These are phyloP conservation scores for Xylariomycetidae sp. DNA, from an alignment of 2,329 filamentous ascomycete species.

Conservation along the genomic window DNA sequence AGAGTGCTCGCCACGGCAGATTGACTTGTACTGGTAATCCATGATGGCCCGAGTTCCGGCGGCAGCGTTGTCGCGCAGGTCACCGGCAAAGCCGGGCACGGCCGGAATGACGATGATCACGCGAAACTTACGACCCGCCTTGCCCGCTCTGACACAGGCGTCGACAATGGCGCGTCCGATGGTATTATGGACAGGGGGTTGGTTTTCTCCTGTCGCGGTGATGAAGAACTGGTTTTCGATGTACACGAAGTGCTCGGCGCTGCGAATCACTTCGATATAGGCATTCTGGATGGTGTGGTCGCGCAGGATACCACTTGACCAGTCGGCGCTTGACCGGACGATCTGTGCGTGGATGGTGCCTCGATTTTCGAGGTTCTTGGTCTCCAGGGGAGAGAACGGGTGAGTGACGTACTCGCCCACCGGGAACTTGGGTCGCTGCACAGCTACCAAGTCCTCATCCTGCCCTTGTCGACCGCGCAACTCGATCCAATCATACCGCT, in stretches of 20 bases:
- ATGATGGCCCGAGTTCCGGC: conserved; percentile 89
- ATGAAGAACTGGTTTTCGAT: conserved; percentile 99
- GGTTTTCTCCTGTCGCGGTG: conserved; percentile 84
- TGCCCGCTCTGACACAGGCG: conserved; percentile 72
- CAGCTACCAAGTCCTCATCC: conserved; percentile 79
- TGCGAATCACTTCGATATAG: conserved; percentile 76
- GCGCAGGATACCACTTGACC: conserved; percentile 83
- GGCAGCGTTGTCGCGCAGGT: conserved; percentile 76
- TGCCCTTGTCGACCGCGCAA: conserved; percentile 70
- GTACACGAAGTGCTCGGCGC: conserved; percentile 88
- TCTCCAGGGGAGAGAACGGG: conserved; percentile 62
- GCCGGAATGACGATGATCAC: conserved; percentile 88
- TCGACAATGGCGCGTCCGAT: conserved; percentile 89
- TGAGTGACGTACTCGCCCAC: conserved; percentile 84
- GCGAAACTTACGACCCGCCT: conserved; percentile 81
- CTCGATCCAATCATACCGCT: conserved; percentile 76
- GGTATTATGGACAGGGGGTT: conserved; percentile 78
- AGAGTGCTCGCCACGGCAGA: conserved; percentile 83
- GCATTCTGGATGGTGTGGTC: conserved; percentile 87
- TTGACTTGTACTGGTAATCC: conserved; percentile 98
- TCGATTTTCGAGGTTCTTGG: conserved; percentile 56
- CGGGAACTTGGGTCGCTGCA: conserved; percentile 83
- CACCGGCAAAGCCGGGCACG: conserved; percentile 89
- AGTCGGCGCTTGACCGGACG: conserved; percentile 85
- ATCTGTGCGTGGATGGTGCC: conserved; percentile 79